Conservation (phyloP, 129 eudicot genomes). For the Ambrosia trifida region DNA sequence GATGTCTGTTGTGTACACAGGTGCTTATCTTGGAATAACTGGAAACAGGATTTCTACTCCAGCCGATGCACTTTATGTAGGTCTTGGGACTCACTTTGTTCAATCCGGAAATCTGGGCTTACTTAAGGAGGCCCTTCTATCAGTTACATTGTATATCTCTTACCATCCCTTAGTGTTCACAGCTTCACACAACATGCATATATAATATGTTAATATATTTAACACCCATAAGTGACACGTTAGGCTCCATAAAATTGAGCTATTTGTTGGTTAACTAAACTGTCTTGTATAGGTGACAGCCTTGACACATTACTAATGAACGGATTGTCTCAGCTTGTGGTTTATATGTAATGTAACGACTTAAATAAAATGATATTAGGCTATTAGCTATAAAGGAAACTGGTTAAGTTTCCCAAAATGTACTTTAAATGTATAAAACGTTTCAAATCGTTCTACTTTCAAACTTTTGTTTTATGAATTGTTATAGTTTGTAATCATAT, state of each 20-base stretch:
- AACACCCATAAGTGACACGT: background rate
- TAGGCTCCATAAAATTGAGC: slow-evolving; percentile 3
- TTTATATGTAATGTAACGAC: too few relatives aligned
- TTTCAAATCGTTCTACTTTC: background rate
- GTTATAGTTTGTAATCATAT: background rate
- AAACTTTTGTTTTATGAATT: background rate
- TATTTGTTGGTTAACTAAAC: slow-evolving; percentile 7
- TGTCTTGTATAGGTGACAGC: background rate
- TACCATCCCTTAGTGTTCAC: slow-evolving; percentile 9
- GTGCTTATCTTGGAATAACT: slow-evolving; percentile 94
- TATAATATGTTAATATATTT: background rate
- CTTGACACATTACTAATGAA: too few relatives aligned
- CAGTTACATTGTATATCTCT: slow-evolving; percentile 63
- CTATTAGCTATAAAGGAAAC: background rate
- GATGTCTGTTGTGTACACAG: slow-evolving; percentile 49
- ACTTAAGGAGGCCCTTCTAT: slow-evolving; percentile 64
- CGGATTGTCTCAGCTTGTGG: too few relatives aligned
- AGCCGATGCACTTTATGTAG: slow-evolving; percentile 88
- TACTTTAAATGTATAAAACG: background rate
- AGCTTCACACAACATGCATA: background rate
- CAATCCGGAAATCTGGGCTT: slow-evolving; percentile 71
- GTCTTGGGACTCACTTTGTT: slow-evolving; percentile 89
- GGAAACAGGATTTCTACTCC: slow-evolving; percentile 86
- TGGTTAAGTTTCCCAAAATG: background rate
- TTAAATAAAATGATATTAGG: background rate